Evolutionary conservation across 1,139 yeast species (phyloP).

Genomic region (Geotrichum histeridarum): DNA sequence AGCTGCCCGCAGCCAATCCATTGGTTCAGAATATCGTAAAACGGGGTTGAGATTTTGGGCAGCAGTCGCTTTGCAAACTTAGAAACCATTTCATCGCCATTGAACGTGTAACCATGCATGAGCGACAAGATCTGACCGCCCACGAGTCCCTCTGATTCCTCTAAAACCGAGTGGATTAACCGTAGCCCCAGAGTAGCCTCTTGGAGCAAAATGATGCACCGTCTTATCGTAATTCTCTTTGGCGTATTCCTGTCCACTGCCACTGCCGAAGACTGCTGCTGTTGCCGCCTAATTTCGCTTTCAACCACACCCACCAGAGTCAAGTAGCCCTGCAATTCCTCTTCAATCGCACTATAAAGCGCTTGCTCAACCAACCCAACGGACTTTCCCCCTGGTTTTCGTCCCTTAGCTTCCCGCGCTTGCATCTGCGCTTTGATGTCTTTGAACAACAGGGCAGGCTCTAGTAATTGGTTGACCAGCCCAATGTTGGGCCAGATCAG

Average conservation of each 20-base stretch:
- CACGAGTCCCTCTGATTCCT: conserved; percentile 37
- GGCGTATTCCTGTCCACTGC: neutral
- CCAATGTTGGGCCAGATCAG: conserved; percentile 58
- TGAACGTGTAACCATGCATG: conserved; percentile 49
- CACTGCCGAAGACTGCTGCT: conserved; percentile 14
- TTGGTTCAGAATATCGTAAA: conserved; percentile 52
- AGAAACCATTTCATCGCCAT: conserved; percentile 58
- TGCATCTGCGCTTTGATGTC: conserved; percentile 41
- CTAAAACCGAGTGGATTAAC: conserved; percentile 44
- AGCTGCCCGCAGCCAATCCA: conserved; percentile 74
- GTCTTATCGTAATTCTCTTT: conserved; percentile 36
- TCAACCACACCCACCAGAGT: conserved; percentile 53
- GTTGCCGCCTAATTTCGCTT: conserved; percentile 32
- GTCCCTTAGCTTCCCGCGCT: conserved; percentile 17
- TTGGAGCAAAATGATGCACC: conserved; percentile 45
- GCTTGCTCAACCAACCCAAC: conserved; percentile 57
- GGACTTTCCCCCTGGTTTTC: conserved; percentile 2
- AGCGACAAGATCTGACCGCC: conserved; percentile 57
- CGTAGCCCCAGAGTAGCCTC: conserved; percentile 55
- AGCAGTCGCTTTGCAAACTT: conserved; percentile 47
- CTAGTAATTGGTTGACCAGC: conserved; percentile 54
- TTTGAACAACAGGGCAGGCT: conserved; percentile 66
- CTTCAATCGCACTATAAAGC: conserved; percentile 51
- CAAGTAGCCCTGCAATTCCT: conserved; percentile 52
- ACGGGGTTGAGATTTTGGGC: conserved; percentile 51